Evolutionary conservation across 768 basidiomycete genomes (phyloP).

Genomic region (Agaricus blazei): DNA sequence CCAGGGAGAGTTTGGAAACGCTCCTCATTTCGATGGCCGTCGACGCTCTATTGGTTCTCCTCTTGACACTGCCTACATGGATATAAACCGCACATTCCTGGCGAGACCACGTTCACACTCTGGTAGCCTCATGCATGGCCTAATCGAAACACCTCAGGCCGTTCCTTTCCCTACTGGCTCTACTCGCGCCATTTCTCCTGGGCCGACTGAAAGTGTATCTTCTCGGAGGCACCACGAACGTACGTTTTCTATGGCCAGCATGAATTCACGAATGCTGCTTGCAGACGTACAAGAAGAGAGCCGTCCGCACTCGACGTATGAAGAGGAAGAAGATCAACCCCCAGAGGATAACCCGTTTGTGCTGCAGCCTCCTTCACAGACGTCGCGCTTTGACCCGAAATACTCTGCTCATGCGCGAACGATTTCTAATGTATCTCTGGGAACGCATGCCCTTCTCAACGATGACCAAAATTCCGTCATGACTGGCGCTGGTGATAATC

Average conservation of each 20-base stretch:
- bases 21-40: conserved; percentile 22
- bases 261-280: conserved; percentile 42
- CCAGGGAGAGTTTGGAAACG: conserved; percentile 19
- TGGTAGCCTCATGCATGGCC: conserved; percentile 36
- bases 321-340: conserved; percentile 13
- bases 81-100: conserved; percentile 31
- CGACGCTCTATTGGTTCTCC: conserved; percentile 57
- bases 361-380: conserved; percentile 57
- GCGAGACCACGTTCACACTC: conserved; percentile 48
- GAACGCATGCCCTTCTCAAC: conserved; percentile 55
- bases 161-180: conserved; percentile 65
- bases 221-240: conserved; percentile 30
- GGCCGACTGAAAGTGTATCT: conserved; percentile 13
- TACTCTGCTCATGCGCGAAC: conserved; percentile 51
- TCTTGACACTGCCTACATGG: conserved; percentile 46
- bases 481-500: conserved; percentile 27
- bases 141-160: not conserved
- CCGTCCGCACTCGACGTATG: conserved; percentile 23
- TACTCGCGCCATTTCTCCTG: conserved; percentile 45
- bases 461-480: conserved; percentile 37
- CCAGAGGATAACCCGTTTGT: conserved; percentile 64
- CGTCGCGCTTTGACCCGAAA: conserved; percentile 83
- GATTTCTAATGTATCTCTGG: conserved; percentile 60
- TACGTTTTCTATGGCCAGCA: conserved; percentile 45
- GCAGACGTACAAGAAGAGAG: conserved; percentile 31